Evolutionary conservation across 805 yeast species (phyloP).

Genomic region (Candida vartiovaarae): DNA sequence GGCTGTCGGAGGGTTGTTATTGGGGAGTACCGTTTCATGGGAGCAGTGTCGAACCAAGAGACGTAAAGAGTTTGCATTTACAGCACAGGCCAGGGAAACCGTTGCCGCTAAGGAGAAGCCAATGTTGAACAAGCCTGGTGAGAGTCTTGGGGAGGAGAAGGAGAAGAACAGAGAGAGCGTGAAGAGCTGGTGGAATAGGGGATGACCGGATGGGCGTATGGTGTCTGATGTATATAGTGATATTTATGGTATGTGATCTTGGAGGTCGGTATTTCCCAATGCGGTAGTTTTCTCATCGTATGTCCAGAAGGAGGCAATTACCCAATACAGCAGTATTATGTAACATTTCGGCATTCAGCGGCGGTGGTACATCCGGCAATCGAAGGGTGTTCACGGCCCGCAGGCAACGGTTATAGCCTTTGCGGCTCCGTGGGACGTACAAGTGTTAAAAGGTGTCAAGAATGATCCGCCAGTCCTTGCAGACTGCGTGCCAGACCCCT

Average conservation of each 20-base stretch:
- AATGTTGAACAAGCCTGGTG: conserved; percentile 25
- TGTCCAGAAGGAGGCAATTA: not conserved
- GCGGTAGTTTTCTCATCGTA: not conserved
- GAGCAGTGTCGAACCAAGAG: conserved; percentile 81
- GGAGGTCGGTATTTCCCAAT: too few relatives aligned
- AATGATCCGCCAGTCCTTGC: too few relatives aligned
- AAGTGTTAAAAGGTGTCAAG: too few relatives aligned
- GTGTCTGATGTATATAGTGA: not conserved
- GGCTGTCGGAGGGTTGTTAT: conserved; percentile 71
- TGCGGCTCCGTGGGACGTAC: too few relatives aligned
- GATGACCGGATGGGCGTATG: not conserved
- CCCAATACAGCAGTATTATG: too few relatives aligned
- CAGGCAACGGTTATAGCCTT: too few relatives aligned
- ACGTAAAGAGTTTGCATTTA: conserved; percentile 56
- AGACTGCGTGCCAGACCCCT: too few relatives aligned
- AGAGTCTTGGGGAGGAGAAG: conserved; percentile 18
- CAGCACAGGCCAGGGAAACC: conserved; percentile 58
- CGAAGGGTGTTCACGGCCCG: conserved; percentile 3
- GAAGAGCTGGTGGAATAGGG: conserved; percentile 23
- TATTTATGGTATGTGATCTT: not conserved
- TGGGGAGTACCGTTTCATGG: conserved; percentile 85
- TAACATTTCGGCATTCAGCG: not conserved
- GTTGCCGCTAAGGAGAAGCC: conserved; percentile 30
- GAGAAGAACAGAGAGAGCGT: conserved; percentile 21
- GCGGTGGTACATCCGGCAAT: not conserved